Evolutionary conservation across 2,329 filamentous ascomycete genomes (phyloP).

Genomic region (Claviceps humidiphila): DNA sequence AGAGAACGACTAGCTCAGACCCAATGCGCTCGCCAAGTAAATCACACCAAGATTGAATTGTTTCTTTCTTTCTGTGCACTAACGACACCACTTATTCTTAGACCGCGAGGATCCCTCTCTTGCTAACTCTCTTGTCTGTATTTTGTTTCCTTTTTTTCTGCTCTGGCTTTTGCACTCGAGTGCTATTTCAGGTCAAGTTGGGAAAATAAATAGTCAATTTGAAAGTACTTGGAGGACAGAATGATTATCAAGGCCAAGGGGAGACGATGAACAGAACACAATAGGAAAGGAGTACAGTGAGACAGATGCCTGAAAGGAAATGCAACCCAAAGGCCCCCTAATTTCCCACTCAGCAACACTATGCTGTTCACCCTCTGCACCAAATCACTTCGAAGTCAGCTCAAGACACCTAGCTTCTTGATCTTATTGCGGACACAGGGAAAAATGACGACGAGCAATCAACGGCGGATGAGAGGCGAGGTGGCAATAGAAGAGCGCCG

Average conservation of each 20-base stretch:
- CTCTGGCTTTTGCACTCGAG: slow-evolving; percentile 22
- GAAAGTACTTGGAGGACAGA: slow-evolving; percentile 31
- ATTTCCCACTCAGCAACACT: slow-evolving; percentile 20
- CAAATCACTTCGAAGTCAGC: slow-evolving; percentile 17
- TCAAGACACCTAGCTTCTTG: slow-evolving; percentile 7
- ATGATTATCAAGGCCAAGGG: slow-evolving; percentile 21
- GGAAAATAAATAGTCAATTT: slow-evolving; percentile 37
- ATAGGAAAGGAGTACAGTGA: slow-evolving; percentile 24
- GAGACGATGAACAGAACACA: slow-evolving; percentile 16
- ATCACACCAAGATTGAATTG: slow-evolving; percentile 6
- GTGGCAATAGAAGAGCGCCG: slow-evolving; percentile 1
- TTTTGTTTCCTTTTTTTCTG: slow-evolving; percentile 15
- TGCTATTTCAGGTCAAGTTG: slow-evolving; percentile 23
- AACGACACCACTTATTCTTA: slow-evolving; percentile 5
- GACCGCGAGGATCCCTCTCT: neutral
- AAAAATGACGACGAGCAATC: slow-evolving; percentile 4
- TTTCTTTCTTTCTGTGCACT: slow-evolving; percentile 7
- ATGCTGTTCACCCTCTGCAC: slow-evolving; percentile 16
- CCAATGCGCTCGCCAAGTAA: neutral
- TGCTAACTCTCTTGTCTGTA: slow-evolving; percentile 1
- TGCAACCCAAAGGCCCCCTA: slow-evolving; percentile 23
- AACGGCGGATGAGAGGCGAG: neutral
- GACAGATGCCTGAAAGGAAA: slow-evolving; percentile 20
- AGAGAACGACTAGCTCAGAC: neutral
- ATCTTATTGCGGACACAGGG: slow-evolving; percentile 12